phyloP scores from a whole-genome alignment of 2,329 filamentous ascomycete species.

The Colletotrichum sp. region DNA sequence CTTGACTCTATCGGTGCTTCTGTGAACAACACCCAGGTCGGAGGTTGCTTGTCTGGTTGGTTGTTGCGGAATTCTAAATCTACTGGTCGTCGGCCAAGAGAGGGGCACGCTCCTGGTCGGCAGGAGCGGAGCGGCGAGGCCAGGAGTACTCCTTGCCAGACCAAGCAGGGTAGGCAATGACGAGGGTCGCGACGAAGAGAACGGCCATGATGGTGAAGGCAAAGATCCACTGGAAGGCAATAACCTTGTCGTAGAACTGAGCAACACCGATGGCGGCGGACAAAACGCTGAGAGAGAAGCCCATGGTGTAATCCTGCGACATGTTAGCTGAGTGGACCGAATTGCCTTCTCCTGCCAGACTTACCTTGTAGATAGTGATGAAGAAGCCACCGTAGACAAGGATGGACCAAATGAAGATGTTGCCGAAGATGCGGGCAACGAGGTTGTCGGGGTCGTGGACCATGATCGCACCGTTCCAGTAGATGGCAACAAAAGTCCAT shows the following conservation, averaged over 20 bases:
- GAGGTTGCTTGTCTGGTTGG: background rate
- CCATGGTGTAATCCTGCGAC: conserved; percentile 73
- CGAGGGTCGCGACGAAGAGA: conserved; percentile 72
- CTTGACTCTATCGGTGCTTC: background rate
- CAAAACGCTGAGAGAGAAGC: conserved; percentile 78
- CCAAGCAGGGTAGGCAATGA: conserved; percentile 68
- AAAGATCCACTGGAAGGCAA: conserved; percentile 93
- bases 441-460: conserved; percentile 71
- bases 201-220: conserved; percentile 82
- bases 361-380: conserved; percentile 73
- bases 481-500: conserved; percentile 86
- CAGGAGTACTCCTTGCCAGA: conserved; percentile 63
- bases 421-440: conserved; percentile 80
- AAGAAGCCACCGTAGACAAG: conserved; percentile 80
- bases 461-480: conserved; percentile 88
- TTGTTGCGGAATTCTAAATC: background rate
- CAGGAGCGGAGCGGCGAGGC: conserved; percentile 41
- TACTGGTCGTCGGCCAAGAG: conserved; percentile 56
- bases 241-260: conserved; percentile 74
- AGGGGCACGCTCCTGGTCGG: conserved; percentile 65
- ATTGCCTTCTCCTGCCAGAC: background rate
- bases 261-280: conserved; percentile 77
- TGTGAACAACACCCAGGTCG: background rate
- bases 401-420: conserved; percentile 87
- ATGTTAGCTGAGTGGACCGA: background rate